A percentile compares a stretch with the other conserved stretches of the same genome.
Conservation (phyloP, 306 rosid genomes). For the Cucumis melo region DNA sequence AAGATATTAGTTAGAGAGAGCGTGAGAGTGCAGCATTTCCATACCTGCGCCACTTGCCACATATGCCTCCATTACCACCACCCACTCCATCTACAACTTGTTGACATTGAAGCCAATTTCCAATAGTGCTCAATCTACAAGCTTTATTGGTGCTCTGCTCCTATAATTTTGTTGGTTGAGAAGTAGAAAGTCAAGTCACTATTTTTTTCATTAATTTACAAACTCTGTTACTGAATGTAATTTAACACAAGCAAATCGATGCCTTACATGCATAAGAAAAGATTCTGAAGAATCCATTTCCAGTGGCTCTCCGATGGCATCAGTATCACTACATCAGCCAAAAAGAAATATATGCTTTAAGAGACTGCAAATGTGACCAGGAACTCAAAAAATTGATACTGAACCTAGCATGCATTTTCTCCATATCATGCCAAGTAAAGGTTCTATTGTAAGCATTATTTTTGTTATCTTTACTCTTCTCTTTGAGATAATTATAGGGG, state of each 20-base stretch:
- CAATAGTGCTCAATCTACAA: slow-evolving; percentile 27
- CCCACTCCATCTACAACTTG: slow-evolving; percentile 28
- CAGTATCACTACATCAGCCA: slow-evolving; percentile 37
- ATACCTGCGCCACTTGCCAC: slow-evolving; percentile 97
- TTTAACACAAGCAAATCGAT: background rate
- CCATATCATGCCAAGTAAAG: background rate
- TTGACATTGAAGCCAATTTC: slow-evolving; percentile 89
- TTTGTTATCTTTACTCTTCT: background rate
- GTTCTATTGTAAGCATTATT: background rate
- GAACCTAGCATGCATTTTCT: background rate
- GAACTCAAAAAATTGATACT: background rate
- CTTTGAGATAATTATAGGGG: background rate
- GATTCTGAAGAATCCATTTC: slow-evolving; percentile 34
- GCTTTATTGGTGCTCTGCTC: slow-evolving; percentile 28
- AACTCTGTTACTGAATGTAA: slow-evolving; percentile 8
- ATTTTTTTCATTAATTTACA: background rate
- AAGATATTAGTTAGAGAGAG: background rate
- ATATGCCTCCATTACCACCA: slow-evolving; percentile 31
- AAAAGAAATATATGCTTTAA: slow-evolving; percentile 13
- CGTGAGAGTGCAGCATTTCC: background rate
- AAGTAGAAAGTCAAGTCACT: background rate
- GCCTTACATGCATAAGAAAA: slow-evolving; percentile 34
- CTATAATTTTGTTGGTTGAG: slow-evolving; percentile 18
- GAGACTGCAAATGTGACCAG: slow-evolving; percentile 3
- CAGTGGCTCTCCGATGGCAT: slow-evolving; percentile 32